These are phyloP conservation scores for Heterobasidion parviporum DNA, from an alignment of 1,284 basidiomycete species.

Conservation along the genomic window DNA sequence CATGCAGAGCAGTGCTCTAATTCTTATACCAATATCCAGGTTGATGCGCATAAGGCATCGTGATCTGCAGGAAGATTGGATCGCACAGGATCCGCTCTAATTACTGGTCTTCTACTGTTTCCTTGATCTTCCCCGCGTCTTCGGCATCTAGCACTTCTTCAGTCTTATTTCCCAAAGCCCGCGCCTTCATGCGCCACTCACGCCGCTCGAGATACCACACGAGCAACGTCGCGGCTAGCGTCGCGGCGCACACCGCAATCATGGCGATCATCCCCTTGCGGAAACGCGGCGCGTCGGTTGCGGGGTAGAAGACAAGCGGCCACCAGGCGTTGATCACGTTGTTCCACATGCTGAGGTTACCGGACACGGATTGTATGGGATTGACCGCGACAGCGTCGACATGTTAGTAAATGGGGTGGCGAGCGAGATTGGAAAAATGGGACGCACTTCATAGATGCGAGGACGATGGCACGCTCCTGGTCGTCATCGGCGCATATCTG, in stretches of 20 bases:
- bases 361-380: not conserved
- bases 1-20: no score
- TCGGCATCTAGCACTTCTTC: not conserved
- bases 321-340: constrained; percentile 67
- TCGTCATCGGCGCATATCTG: constrained; percentile 62
- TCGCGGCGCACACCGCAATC: constrained; percentile 48
- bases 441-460: constrained; percentile 62
- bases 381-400: not conserved
- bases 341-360: constrained; percentile 54
- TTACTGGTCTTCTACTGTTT: not conserved
- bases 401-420: not conserved
- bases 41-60: no score
- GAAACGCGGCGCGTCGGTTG: constrained; percentile 58
- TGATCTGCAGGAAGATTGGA: no score
- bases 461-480: constrained; percentile 57
- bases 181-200: constrained; percentile 22
- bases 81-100: no score
- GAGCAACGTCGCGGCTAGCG: constrained; percentile 44
- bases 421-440: not conserved
- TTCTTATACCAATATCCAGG: no score
- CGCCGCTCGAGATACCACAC: constrained; percentile 50
- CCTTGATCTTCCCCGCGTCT: not conserved
- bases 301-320: constrained; percentile 60
- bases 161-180: not conserved
- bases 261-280: constrained; percentile 60